Percentiles rank a stretch among this genome's conserved stretches.
Evolutionary conservation across 352 stramenopile genomes (phyloP).

Genomic region (Phytophthora pinifolia): DNA sequence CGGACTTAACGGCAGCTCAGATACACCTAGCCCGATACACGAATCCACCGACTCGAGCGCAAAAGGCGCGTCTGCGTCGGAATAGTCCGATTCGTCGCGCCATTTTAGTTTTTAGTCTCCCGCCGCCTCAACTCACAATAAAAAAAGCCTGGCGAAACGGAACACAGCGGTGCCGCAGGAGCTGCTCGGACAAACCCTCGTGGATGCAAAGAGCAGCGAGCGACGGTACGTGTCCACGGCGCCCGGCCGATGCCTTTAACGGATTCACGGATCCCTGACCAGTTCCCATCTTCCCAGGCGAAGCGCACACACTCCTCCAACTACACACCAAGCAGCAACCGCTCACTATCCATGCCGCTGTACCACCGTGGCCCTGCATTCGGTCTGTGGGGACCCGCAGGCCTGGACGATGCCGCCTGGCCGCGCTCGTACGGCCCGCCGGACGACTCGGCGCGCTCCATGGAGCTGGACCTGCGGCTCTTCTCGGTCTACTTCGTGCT

Average conservation of each 20-base stretch:
- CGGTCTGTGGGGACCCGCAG: slow-evolving; percentile 22
- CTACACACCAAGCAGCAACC: neutral
- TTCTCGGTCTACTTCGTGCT: slow-evolving; percentile 83
- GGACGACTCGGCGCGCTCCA: slow-evolving; percentile 34
- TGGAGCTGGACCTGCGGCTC: slow-evolving; percentile 63
- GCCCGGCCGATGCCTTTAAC: slow-evolving; percentile 15
- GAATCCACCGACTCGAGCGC: neutral
- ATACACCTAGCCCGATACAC: slow-evolving; percentile 24
- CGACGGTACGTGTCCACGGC: slow-evolving; percentile 19
- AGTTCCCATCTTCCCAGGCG: slow-evolving; percentile 8
- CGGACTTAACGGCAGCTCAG: slow-evolving; percentile 10
- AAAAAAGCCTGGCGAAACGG: slow-evolving; percentile 16
- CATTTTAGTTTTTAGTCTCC: too few relatives aligned
- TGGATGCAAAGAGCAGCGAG: slow-evolving; percentile 15
- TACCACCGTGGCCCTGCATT: slow-evolving; percentile 67
- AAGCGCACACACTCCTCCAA: neutral
- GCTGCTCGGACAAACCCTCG: neutral
- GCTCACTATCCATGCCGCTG: slow-evolving; percentile 36
- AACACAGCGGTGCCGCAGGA: neutral
- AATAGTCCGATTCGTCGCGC: too few relatives aligned
- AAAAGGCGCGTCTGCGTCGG: too few relatives aligned
- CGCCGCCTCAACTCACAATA: slow-evolving; percentile 12
- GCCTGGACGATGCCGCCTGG: slow-evolving; percentile 37
- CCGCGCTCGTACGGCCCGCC: slow-evolving; percentile 52
- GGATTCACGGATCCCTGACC: neutral